These are phyloP conservation scores for Paracoccidioides brasiliensis DNA, from an alignment of 2,329 filamentous ascomycete species.

Conservation along the genomic window DNA sequence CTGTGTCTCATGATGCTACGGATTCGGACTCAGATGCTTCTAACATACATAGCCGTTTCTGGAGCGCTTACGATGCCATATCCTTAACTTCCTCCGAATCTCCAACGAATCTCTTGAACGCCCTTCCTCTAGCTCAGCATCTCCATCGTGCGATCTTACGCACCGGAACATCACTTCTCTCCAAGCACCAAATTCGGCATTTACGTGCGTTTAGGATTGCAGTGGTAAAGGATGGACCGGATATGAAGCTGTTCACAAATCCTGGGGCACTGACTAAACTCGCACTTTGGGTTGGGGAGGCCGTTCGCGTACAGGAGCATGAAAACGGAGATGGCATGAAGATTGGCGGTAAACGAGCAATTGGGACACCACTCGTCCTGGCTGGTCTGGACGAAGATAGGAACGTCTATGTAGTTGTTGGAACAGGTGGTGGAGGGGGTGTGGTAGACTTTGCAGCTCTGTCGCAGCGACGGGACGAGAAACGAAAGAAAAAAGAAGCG, in stretches of 20 bases:
- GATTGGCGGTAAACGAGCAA: conserved; percentile 25
- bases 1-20: conserved; percentile 11
- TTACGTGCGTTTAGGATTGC: conserved; percentile 88
- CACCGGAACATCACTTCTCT: conserved; percentile 79
- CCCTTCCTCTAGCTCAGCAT: conserved; percentile 72
- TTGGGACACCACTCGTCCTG: conserved; percentile 73
- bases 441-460: conserved; percentile 54
- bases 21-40: conserved; percentile 18
- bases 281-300: conserved; percentile 86
- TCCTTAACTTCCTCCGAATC: conserved; percentile 32
- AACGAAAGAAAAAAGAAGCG: conserved; percentile 49
- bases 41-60: conserved; percentile 38
- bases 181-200: conserved; percentile 88
- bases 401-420: conserved; percentile 83
- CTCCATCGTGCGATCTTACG: conserved; percentile 86
- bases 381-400: conserved; percentile 78
- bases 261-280: conserved; percentile 87
- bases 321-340: conserved; percentile 59
- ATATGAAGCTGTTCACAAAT: conserved; percentile 82
- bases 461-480: conserved; percentile 52
- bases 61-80: conserved; percentile 47
- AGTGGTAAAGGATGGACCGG: conserved; percentile 87
- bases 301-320: conserved; percentile 76
- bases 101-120: conserved; percentile 49
- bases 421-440: conserved; percentile 74